Conservation (phyloP, 306 rosid genomes). For the Carpinus fangiana region DNA sequence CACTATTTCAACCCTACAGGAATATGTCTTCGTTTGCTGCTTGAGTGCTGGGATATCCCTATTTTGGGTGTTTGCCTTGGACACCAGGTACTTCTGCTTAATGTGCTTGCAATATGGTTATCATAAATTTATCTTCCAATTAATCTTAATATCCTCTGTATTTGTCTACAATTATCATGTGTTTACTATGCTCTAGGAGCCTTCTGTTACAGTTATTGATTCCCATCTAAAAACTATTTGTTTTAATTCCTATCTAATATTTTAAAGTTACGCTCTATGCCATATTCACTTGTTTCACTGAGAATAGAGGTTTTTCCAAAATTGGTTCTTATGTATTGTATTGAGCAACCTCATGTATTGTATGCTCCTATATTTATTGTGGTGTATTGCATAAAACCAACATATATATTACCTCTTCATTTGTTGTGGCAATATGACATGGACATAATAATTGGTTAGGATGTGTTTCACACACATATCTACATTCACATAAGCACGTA, state of each 20-base stretch:
- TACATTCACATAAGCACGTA: too few species aligned
- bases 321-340: neutral
- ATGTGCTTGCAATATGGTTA: conserved; percentile 7
- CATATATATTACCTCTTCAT: neutral
- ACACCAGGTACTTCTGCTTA: conserved; percentile 73
- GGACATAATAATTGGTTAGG: neutral
- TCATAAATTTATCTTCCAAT: conserved; percentile 1
- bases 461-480: neutral
- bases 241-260: too few species aligned
- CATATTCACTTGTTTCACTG: neutral
- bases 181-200: neutral
- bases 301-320: neutral
- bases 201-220: neutral
- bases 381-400: neutral
- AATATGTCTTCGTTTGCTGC: conserved; percentile 83
- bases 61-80: conserved; percentile 96
- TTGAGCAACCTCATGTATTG: neutral
- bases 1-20: conserved; percentile 55
- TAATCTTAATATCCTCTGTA: conserved; percentile 11
- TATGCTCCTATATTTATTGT: neutral
- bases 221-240: neutral
- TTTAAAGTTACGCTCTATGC: neutral
- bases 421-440: neutral
- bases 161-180: neutral
- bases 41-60: conserved; percentile 80